Conservation (phyloP, 345 rosid species). For the Eucalyptus sideroxylon region DNA sequence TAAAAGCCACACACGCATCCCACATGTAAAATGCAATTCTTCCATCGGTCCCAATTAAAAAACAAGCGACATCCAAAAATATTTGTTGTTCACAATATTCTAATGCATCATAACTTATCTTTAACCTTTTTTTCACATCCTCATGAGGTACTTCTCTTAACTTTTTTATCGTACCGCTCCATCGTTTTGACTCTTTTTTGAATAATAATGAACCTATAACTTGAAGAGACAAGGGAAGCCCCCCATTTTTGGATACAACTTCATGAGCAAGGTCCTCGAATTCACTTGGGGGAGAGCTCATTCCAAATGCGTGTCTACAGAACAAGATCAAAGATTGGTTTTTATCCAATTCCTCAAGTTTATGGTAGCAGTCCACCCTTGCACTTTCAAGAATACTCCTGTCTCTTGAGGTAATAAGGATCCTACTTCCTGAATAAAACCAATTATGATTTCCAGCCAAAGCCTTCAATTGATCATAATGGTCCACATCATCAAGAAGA, state of each 20-base stretch:
- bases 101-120: background rate
- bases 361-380: background rate
- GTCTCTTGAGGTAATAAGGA: background rate
- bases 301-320: background rate
- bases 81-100: background rate
- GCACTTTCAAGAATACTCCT: background rate
- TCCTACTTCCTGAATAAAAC: background rate
- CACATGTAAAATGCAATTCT: no score
- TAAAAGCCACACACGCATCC: rapidly evolving
- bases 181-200: rapidly evolving
- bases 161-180: no score
- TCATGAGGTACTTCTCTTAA: no score
- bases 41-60: background rate
- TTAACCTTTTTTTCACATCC: background rate
- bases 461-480: no score
- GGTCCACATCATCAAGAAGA: no score
- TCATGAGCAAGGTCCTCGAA: background rate
- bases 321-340: background rate
- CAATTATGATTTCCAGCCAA: no score
- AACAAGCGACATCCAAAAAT: no score
- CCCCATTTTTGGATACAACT: background rate
- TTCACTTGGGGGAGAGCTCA: background rate
- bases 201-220: no score
- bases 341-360: background rate
- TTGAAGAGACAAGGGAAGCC: background rate